phyloP scores from a whole-genome alignment of 2,329 filamentous ascomycete genomes.

The Claviceps africana region DNA sequence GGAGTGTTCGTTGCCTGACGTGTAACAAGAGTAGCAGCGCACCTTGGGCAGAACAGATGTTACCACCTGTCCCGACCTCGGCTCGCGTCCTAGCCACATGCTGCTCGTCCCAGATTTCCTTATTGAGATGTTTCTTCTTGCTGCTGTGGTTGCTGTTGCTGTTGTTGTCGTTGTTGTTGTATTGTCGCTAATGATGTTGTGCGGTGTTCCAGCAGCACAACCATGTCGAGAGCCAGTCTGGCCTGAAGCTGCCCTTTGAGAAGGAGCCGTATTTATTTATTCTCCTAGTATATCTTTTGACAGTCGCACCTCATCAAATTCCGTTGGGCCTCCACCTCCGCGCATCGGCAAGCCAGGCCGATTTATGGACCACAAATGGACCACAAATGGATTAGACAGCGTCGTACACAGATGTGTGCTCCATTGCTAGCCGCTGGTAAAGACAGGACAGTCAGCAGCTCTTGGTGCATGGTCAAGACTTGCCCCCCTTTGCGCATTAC shows the following conservation, averaged over 20 bases:
- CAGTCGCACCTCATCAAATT: background rate
- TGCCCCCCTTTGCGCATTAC: background rate
- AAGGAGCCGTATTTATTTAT: background rate
- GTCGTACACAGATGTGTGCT: slow-evolving; percentile 5
- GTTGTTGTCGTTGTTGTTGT: background rate
- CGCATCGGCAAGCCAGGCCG: slow-evolving; percentile 4
- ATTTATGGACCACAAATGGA: slow-evolving; percentile 2
- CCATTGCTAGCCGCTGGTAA: background rate
- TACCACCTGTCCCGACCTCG: background rate
- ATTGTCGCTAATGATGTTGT: background rate
- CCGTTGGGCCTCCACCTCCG: slow-evolving; percentile 3
- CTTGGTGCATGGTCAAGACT: background rate
- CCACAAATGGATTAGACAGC: slow-evolving; percentile 2
- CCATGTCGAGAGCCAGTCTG: background rate
- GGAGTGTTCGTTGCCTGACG: background rate
- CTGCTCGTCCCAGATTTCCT: background rate
- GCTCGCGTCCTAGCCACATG: background rate
- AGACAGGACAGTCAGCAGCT: background rate
- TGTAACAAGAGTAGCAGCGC: background rate
- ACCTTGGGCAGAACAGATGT: background rate
- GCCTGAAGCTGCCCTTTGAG: background rate
- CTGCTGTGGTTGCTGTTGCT: background rate
- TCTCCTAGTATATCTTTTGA: background rate
- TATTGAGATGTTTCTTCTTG: background rate
- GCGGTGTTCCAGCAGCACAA: background rate